phyloP scores from a whole-genome alignment of 768 basidiomycete genomes.

The Tremella yokohamensis region DNA sequence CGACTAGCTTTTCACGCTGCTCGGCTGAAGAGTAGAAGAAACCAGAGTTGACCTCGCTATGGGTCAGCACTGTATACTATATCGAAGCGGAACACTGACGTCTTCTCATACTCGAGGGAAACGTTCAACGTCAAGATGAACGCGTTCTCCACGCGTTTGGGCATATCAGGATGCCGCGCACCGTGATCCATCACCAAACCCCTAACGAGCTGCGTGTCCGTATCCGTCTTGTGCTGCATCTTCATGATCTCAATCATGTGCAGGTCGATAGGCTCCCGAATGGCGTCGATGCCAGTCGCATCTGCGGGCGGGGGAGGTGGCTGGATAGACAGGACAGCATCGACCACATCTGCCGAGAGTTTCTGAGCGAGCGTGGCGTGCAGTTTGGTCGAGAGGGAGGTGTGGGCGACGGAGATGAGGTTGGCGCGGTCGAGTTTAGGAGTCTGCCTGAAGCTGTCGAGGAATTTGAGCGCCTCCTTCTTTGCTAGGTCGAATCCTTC shows the following conservation, averaged over 20 bases:
- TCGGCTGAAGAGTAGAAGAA: constrained; percentile 99
- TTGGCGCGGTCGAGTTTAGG: constrained; percentile 77
- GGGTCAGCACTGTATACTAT: not conserved
- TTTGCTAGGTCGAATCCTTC: constrained; percentile 97
- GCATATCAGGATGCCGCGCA: constrained; percentile 97
- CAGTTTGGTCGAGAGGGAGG: constrained; percentile 93
- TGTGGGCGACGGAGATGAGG: constrained; percentile 86
- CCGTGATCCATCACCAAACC: constrained; percentile 97
- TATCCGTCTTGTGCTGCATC: constrained; percentile 98
- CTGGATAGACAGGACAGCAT: constrained; percentile 85
- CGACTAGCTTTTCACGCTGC: constrained; percentile 96
- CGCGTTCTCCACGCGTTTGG: constrained; percentile 94
- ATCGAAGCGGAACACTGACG: constrained; percentile 60
- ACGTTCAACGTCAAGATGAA: constrained; percentile 94
- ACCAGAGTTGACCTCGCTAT: constrained; percentile 95
- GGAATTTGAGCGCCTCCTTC: constrained; percentile 92
- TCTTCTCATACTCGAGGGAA: constrained; percentile 98
- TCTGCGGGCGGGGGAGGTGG: constrained; percentile 51
- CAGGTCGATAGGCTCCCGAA: constrained; percentile 79
- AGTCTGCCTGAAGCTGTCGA: constrained; percentile 76
- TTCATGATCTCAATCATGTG: constrained; percentile 99
- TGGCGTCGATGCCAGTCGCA: constrained; percentile 50
- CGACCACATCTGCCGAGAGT: constrained; percentile 87
- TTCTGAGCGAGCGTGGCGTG: constrained; percentile 75
- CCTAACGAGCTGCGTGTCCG: constrained; percentile 91